phyloP scores from a whole-genome alignment of 2,329 filamentous ascomycete species.

The Penicillium sp. region DNA sequence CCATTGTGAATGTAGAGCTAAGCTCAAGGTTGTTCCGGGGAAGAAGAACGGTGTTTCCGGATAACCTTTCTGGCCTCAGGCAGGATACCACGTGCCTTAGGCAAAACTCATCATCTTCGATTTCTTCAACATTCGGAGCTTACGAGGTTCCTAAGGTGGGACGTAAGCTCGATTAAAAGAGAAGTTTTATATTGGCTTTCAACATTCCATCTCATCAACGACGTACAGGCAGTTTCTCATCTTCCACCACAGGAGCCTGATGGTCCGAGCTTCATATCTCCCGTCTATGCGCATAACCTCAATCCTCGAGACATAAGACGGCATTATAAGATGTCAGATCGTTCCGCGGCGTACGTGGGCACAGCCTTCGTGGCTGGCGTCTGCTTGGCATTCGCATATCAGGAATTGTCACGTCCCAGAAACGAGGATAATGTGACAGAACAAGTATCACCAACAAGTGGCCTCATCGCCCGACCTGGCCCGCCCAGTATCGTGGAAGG shows the following conservation, averaged over 20 bases:
- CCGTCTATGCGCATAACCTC: slow-evolving; percentile 8
- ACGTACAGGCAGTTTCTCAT: neutral
- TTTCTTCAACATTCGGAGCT: neutral
- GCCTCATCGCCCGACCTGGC: slow-evolving; percentile 23
- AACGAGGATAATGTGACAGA: slow-evolving; percentile 16
- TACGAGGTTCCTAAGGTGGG: neutral
- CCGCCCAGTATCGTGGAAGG: slow-evolving; percentile 57
- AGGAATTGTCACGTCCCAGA: slow-evolving; percentile 68
- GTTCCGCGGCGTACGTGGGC: slow-evolving; percentile 48
- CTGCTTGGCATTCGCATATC: slow-evolving; percentile 65
- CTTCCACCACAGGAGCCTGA: slow-evolving; percentile 6
- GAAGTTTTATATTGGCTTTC: neutral
- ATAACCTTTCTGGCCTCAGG: slow-evolving; percentile 10
- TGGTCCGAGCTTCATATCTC: slow-evolving; percentile 35
- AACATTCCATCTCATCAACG: neutral
- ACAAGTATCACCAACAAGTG: slow-evolving; percentile 3
- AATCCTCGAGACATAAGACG: slow-evolving; percentile 8
- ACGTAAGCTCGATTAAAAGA: too few relatives aligned
- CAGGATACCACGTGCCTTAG: slow-evolving; percentile 5
- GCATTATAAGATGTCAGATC: slow-evolving; percentile 25
- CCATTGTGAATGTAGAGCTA: slow-evolving; percentile 49
- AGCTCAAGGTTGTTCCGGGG: slow-evolving; percentile 5
- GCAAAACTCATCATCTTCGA: neutral
- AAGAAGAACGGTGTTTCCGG: slow-evolving; percentile 10
- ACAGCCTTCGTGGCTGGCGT: slow-evolving; percentile 70